Percentiles rank a stretch among this genome's conserved stretches.
Conservation (phyloP, 306 rosid genomes). For the Quercus robur region DNA sequence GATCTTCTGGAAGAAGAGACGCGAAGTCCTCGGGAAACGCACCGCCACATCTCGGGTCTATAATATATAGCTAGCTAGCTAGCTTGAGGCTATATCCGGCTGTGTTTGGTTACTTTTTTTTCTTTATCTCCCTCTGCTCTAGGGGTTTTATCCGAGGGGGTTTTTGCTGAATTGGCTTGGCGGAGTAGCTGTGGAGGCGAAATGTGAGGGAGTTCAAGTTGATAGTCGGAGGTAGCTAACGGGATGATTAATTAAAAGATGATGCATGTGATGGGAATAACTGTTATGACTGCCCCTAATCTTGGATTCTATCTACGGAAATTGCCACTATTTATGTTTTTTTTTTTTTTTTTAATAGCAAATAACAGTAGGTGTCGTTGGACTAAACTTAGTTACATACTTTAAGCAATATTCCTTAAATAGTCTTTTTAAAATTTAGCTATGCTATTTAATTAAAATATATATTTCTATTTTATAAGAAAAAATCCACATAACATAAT, state of each 20-base stretch:
- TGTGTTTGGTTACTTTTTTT: background rate
- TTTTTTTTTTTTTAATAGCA: too few species aligned
- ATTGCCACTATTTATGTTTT: background rate
- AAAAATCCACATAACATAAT: fast-evolving
- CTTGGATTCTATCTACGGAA: background rate
- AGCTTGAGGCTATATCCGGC: background rate
- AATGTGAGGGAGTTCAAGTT: background rate
- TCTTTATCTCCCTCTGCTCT: background rate
- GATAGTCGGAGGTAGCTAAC: background rate
- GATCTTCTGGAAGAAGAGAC: conserved; percentile 46
- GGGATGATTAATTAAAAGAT: too few species aligned
- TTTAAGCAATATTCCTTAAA: fast-evolving
- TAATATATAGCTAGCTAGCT: too few species aligned
- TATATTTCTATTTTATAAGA: too few species aligned
- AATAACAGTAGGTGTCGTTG: too few species aligned
- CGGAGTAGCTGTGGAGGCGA: conserved; percentile 9
- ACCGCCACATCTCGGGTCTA: conserved; percentile 71
- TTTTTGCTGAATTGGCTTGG: too few species aligned
- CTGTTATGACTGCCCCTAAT: background rate
- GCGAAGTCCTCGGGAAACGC: conserved; percentile 76
- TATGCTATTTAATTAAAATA: too few species aligned
- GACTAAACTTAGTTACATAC: too few species aligned
- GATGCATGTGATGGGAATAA: background rate
- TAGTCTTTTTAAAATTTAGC: fast-evolving
- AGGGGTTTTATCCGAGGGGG: background rate